Conservation (phyloP, 805 yeast genomes). For the Yamadazyma sp. region DNA sequence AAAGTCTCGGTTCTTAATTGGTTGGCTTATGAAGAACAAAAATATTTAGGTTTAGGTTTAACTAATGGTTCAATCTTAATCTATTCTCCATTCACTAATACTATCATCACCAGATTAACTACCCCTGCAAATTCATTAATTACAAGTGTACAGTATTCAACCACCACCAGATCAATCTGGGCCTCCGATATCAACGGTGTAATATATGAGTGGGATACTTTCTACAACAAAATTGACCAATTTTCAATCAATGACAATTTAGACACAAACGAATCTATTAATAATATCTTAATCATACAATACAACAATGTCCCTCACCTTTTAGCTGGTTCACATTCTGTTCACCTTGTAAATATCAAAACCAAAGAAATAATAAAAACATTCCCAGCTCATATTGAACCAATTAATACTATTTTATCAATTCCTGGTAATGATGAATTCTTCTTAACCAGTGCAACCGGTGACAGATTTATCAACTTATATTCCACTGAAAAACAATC, state of each 20-base stretch:
- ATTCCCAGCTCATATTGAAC: slow-evolving; percentile 76
- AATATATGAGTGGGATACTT: slow-evolving; percentile 61
- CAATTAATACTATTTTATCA: slow-evolving; percentile 50
- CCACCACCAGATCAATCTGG: slow-evolving; percentile 48
- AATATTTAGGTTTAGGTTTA: slow-evolving; percentile 58
- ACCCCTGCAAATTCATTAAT: slow-evolving; percentile 46
- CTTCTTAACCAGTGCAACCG: slow-evolving; percentile 68
- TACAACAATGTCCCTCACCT: slow-evolving; percentile 40
- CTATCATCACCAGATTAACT: slow-evolving; percentile 50
- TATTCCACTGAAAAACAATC: slow-evolving; percentile 48
- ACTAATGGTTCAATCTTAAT: slow-evolving; percentile 62
- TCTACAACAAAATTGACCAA: slow-evolving; percentile 37
- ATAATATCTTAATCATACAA: slow-evolving; percentile 26
- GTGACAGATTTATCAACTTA: slow-evolving; percentile 79
- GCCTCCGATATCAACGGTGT: slow-evolving; percentile 56
- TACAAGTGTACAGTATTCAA: slow-evolving; percentile 46
- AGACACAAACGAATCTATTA: slow-evolving; percentile 32
- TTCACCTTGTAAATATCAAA: slow-evolving; percentile 48
- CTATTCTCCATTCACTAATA: slow-evolving; percentile 65
- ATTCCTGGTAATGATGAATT: slow-evolving; percentile 34
- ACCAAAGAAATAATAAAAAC: slow-evolving; percentile 42
- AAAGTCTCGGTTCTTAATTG: slow-evolving; percentile 52
- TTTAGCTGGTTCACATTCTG: slow-evolving; percentile 65
- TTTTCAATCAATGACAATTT: slow-evolving; percentile 40
- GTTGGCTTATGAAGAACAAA: slow-evolving; percentile 39